Percentiles rank a stretch among this genome's conserved stretches.
These are phyloP conservation scores for Leishmania gerbilli DNA, from an alignment of 208 protist species.

Conservation along the genomic window DNA sequence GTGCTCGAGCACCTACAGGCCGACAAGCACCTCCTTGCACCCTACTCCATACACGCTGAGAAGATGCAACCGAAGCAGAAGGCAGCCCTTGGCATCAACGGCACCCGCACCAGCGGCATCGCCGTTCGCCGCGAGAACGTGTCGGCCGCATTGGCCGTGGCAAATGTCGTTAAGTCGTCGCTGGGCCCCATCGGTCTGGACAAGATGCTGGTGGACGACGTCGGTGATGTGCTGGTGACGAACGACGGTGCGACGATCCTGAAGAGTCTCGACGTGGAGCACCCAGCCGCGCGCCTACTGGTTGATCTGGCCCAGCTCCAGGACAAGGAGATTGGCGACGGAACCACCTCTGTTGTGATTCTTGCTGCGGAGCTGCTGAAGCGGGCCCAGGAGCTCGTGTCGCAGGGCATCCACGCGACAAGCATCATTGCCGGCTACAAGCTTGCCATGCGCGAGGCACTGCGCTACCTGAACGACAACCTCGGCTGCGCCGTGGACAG, in stretches of 20 bases:
- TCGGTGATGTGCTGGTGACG: conserved; percentile 99
- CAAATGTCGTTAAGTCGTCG: conserved; percentile 99
- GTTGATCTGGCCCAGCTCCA: conserved; percentile 99
- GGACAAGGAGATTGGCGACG: conserved; percentile 99
- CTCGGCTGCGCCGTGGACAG: conserved; percentile 82
- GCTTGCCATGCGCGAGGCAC: conserved; percentile 95
- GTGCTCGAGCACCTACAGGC: neutral
- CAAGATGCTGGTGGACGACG: conserved; percentile 99
- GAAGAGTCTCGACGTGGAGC: conserved; percentile 93
- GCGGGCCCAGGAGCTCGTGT: conserved; percentile 97
- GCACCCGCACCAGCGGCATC: conserved; percentile 94
- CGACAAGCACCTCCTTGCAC: neutral
- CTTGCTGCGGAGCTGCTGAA: conserved; percentile 99
- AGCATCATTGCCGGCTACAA: conserved; percentile 99
- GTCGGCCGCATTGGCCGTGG: conserved; percentile 96
- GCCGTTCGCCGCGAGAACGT: conserved; percentile 98
- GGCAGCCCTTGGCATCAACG: conserved; percentile 92
- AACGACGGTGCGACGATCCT: conserved; percentile 99
- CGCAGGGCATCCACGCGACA: conserved; percentile 98
- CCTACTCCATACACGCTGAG: neutral
- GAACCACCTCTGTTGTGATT: conserved; percentile 99
- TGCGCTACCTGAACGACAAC: conserved; percentile 96
- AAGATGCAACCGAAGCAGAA: conserved; percentile 91
- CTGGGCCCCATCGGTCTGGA: conserved; percentile 99
- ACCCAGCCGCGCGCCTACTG: conserved; percentile 96